These are phyloP conservation scores for Sporobolomyces pararoseus DNA, from an alignment of 768 basidiomycete species.

Conservation along the genomic window DNA sequence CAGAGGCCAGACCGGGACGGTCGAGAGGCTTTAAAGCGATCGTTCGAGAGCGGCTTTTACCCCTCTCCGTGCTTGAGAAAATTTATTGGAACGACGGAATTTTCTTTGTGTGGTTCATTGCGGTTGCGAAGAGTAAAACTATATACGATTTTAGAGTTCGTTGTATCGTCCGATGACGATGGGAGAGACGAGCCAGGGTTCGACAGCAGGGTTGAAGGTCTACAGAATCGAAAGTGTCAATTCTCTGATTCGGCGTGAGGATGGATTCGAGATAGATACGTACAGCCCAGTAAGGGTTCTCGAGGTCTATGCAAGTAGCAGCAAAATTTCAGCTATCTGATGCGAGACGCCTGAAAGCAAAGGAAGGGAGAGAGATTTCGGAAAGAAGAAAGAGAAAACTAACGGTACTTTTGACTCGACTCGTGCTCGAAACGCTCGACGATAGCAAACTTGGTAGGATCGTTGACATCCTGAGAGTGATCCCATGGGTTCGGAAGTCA, in stretches of 20 bases:
- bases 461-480: conserved; percentile 9
- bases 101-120: too few species aligned
- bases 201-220: conserved; percentile 32
- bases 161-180: conserved; percentile 24
- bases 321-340: background rate
- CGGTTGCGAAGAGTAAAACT: background rate
- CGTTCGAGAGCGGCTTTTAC: background rate
- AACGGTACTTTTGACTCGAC: conserved; percentile 17
- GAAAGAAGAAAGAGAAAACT: too few species aligned
- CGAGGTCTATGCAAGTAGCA: conserved; percentile 1
- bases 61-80: too few species aligned
- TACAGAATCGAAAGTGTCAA: background rate
- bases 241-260: background rate
- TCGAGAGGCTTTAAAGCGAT: too few species aligned
- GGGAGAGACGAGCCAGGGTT: conserved; percentile 29
- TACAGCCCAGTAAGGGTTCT: conserved; percentile 32
- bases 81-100: too few species aligned
- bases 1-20: too few species aligned
- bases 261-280: background rate
- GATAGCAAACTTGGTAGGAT: conserved; percentile 29
- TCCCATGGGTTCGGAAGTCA: too few species aligned
- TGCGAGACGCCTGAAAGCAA: background rate
- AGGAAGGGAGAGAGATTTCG: background rate
- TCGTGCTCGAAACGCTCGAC: conserved; percentile 30
- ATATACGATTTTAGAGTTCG: conserved; percentile 6